phyloP scores from a whole-genome alignment of 73 alveolate species.

The Tetrahymena thermophila region DNA sequence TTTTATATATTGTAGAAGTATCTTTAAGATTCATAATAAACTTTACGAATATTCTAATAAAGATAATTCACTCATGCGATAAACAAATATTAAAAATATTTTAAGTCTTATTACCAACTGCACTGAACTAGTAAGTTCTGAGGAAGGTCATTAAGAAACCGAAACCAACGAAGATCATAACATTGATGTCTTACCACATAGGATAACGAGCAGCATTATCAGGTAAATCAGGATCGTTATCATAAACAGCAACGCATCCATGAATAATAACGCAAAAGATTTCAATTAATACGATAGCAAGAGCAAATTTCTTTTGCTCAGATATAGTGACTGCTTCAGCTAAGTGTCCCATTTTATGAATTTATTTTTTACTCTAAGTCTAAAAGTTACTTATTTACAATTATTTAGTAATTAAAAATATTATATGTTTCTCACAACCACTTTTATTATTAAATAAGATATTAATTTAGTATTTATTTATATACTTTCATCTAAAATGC shows the following conservation, averaged over 20 bases:
- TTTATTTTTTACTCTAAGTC: not conserved
- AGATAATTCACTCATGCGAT: not conserved
- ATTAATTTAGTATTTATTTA: not conserved
- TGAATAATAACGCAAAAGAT: not conserved
- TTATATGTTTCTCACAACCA: not conserved
- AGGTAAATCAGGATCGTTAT: not conserved
- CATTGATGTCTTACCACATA: slow-evolving; percentile 65
- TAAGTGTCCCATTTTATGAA: not conserved
- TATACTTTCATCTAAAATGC: not conserved
- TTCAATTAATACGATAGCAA: not conserved
- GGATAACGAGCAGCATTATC: slow-evolving; percentile 41
- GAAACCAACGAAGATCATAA: slow-evolving; percentile 83
- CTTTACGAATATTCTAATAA: no score
- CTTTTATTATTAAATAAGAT: not conserved
- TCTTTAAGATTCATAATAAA: not conserved
- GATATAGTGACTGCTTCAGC: not conserved
- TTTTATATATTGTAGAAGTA: not conserved
- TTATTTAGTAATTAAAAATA: not conserved
- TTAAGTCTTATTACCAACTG: not conserved
- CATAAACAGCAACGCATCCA: not conserved
- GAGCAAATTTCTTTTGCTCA: not conserved
- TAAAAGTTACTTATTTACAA: not conserved
- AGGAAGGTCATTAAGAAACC: slow-evolving; percentile 70
- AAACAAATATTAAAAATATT: not conserved
- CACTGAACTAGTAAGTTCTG: slow-evolving; percentile 30